Percentiles rank a stretch among this genome's conserved stretches.
Evolutionary conservation across 768 basidiomycete genomes (phyloP).

Genomic region (Trametopsis cervina): DNA sequence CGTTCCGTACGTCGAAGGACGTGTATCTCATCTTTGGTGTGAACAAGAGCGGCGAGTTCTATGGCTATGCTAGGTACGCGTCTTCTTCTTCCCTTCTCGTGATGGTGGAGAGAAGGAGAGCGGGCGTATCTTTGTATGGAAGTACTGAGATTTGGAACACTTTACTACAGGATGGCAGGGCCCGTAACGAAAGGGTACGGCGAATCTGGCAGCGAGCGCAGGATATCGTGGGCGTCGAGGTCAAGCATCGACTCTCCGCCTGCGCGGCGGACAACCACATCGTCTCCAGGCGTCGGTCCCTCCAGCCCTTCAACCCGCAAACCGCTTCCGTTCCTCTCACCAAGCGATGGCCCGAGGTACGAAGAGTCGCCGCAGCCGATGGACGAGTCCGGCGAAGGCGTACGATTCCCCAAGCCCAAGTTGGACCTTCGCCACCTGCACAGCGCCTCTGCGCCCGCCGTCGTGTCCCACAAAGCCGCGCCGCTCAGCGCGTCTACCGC

Average conservation of each 20-base stretch:
- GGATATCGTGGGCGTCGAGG: slow-evolving; percentile 52
- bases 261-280: slow-evolving; percentile 19
- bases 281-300: slow-evolving; percentile 13
- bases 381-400: not conserved
- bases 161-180: slow-evolving; percentile 55
- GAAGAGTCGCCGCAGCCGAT: slow-evolving; percentile 36
- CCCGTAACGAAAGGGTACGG: slow-evolving; percentile 37
- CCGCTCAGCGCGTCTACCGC: slow-evolving; percentile 25
- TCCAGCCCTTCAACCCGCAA: slow-evolving; percentile 1
- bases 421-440: slow-evolving; percentile 18
- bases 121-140: too few species aligned
- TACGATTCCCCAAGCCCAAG: slow-evolving; percentile 6
- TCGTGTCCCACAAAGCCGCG: slow-evolving; percentile 33
- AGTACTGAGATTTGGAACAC: not conserved
- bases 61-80: slow-evolving; percentile 78
- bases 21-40: slow-evolving; percentile 90
- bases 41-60: slow-evolving; percentile 93
- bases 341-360: slow-evolving; percentile 33
- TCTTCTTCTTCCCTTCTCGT: not conserved
- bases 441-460: slow-evolving; percentile 44
- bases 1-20: slow-evolving; percentile 83
- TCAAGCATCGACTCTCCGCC: slow-evolving; percentile 25
- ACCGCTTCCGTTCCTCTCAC: slow-evolving; percentile 25
- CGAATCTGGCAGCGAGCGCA: slow-evolving; percentile 31
- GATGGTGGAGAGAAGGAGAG: not conserved